Base-by-base conservation (phyloP, 768 basidiomycete species). In the Amanita pseudoporphyria region DNA sequence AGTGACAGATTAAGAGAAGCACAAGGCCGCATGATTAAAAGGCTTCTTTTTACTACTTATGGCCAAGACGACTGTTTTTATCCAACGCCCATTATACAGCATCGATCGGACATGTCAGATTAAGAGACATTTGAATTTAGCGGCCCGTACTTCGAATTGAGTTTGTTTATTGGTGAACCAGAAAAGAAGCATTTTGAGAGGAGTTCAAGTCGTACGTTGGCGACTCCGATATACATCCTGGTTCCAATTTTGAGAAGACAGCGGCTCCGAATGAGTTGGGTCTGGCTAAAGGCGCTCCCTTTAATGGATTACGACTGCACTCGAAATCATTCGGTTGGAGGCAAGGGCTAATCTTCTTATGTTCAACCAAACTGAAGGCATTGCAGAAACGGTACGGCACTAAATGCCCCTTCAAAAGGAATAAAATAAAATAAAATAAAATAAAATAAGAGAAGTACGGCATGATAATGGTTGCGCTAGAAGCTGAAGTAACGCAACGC, bases 101-200 rank as follows among this genome's bases (percentile, higher is more conserved):
- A 18, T 28, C 46, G 35, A 38, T 26, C 36, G 39, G 47, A 26
- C 49, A 43, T 43, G 49, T 50, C 49, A 43, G 31, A 43, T 50
- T 50, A 50, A 24, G 38, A 30, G 32, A 5, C 9, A 49, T 31
- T 31, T 19, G 36, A 33, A 38, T 36, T 47, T 36, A 21, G 24
- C 35, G 36, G 22, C 33, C 49, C 21, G 6, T 42, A 16, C 18
- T 42, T 42, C 26, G 16, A 42, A 43, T 41, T 26, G 16, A 28
- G 26, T 41, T 49, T 38, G 7, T 49, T 26, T 19, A 40, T 30
- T 26, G 24, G 37, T 26, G 16, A 28, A 31, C 7, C 13, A 22
- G 28, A 36, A 47, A 37, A 36, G 35, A 47, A 40, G 31, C 36
- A 6, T 12, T 21, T 28, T 31, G 39, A 41, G 30, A 41, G 47